Percentiles rank a stretch among this genome's conserved stretches.
phyloP scores from a whole-genome alignment of 441 rosid genomes.

The Erodium texanum region DNA sequence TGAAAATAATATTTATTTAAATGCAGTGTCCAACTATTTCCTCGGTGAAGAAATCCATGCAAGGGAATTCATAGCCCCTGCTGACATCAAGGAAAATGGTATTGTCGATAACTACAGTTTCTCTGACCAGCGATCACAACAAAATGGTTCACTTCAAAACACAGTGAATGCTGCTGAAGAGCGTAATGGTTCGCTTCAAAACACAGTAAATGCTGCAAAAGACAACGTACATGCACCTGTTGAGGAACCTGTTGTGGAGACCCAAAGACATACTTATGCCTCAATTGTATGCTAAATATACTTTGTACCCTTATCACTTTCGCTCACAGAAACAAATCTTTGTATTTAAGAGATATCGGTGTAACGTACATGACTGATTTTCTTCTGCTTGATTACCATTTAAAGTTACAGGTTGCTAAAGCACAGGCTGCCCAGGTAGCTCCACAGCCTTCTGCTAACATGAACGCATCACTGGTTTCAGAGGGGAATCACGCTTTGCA shows the following conservation, averaged over 20 bases:
- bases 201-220: slow-evolving; percentile 20
- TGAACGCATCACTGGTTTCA: slow-evolving; percentile 25
- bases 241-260: slow-evolving; percentile 43
- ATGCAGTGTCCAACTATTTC: slow-evolving; percentile 43
- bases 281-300: slow-evolving; percentile 55
- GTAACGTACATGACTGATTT: slow-evolving; percentile 5
- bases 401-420: slow-evolving; percentile 47
- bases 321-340: background rate
- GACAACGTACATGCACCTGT: slow-evolving; percentile 32
- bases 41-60: slow-evolving; percentile 36
- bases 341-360: slow-evolving; percentile 2
- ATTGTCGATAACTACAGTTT: slow-evolving; percentile 35
- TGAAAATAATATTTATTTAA: background rate
- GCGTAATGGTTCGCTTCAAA: too few species aligned
- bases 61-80: slow-evolving; percentile 32
- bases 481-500: slow-evolving; percentile 39
- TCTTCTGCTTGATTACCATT: slow-evolving; percentile 11
- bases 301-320: slow-evolving; percentile 15
- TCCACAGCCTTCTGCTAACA: slow-evolving; percentile 32
- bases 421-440: slow-evolving; percentile 34
- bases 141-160: slow-evolving; percentile 4
- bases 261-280: slow-evolving; percentile 62
- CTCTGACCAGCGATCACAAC: slow-evolving; percentile 35
- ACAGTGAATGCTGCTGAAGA: background rate
- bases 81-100: slow-evolving; percentile 38